phyloP scores from a whole-genome alignment of 2,329 filamentous ascomycete species.

The Colletotrichum neosansevieriae region DNA sequence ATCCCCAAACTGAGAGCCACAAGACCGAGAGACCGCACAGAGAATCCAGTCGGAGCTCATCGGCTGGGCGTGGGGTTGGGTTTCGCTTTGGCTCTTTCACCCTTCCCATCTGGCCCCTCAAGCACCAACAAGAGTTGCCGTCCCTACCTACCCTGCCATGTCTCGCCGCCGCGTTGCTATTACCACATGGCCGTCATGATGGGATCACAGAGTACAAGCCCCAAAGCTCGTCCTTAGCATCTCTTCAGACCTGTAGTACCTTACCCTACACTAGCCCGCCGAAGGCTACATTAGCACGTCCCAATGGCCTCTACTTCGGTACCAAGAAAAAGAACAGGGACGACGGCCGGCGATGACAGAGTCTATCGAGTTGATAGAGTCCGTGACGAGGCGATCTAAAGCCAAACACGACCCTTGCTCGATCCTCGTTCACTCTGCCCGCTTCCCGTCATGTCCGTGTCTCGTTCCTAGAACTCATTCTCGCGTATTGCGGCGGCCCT shows the following conservation, averaged over 20 bases:
- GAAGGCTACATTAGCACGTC: constrained; percentile 26
- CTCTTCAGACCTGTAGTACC: constrained; percentile 16
- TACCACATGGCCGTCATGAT: constrained; percentile 8
- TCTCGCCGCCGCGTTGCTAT: constrained; percentile 9
- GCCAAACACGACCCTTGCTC: constrained; percentile 37
- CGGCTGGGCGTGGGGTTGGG: constrained; percentile 37
- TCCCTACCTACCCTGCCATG: constrained; percentile 13
- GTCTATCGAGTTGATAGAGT: constrained; percentile 32
- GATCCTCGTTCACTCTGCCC: constrained; percentile 13
- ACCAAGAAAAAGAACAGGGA: constrained; percentile 9
- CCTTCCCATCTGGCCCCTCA: background rate
- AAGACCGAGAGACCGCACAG: constrained; percentile 31
- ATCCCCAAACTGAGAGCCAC: constrained; percentile 23
- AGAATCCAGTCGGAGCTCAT: constrained; percentile 34
- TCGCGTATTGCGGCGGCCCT: constrained; percentile 17
- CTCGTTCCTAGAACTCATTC: constrained; percentile 31
- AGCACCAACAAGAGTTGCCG: background rate
- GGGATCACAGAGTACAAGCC: constrained; percentile 6
- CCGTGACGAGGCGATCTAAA: constrained; percentile 37
- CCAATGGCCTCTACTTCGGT: constrained; percentile 2
- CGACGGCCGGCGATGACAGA: constrained; percentile 3
- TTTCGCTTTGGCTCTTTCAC: constrained; percentile 23
- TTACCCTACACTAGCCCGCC: constrained; percentile 20
- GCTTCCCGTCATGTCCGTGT: constrained; percentile 11
- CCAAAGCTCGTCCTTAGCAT: constrained; percentile 5